Evolutionary conservation across 208 protist species (phyloP), one percentile per base, ranked within the genome.

Genomic region (Acanthamoeba triangularis): DNA sequence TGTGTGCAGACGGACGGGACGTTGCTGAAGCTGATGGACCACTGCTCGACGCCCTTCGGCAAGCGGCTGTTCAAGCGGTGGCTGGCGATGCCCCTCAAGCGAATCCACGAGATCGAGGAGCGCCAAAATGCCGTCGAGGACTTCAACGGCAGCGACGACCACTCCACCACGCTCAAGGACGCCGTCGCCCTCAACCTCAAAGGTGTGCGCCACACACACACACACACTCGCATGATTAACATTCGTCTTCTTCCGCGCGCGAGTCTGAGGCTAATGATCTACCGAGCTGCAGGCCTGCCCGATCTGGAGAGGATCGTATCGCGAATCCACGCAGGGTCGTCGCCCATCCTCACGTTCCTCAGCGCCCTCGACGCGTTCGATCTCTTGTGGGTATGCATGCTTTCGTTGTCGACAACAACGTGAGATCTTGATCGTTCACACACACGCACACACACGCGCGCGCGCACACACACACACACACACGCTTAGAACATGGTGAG

Each of bases 31-130:
- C 33, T 90, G 49, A 90, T 90, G 52, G 37, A 65, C 37, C 82
- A 90, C 56, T 90, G 82, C 56, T 23, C 25, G 16, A 90, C 82
- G 47, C 82, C 82, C 47, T 90, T 90, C 37, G 82, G 82, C 82
- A 90, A 90, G 54, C 47, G 82, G 11, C 56, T 90, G 44, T 67
- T 90, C 33, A 59, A 67, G 47, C 47, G 56, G 44, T 90, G 82
- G 82, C 82, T 90, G 47, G 47, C 30, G n/a, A 67, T 67, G 47
- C 82, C 82, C 33, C 56, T 90, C 47, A 59, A 65, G 82, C 47
- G 56, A 30, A 67, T 90, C 7, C n/a, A 6, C 11, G 82, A 90
- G 10, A 90, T 90, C 30, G 82, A 90, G 18, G 82, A 90, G 33
- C 82, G 82, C 3, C 56, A 47, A 49, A 90, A 90, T 35, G 82